Conservation (phyloP, 2,329 filamentous ascomycete genomes). For the Aspergillus alliaceus region DNA sequence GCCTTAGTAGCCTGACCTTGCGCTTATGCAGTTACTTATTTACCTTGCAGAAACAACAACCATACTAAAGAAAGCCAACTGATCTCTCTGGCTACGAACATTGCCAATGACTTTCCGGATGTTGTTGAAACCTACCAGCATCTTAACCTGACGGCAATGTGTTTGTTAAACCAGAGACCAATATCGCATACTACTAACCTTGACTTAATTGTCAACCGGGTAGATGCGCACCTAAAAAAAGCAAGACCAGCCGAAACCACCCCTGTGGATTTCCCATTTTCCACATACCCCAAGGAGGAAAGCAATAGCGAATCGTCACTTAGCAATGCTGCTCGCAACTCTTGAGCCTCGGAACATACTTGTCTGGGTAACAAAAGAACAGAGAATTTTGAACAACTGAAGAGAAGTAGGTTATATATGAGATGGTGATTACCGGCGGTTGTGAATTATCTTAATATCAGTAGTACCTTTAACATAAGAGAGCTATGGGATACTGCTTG, state of each 20-base stretch:
- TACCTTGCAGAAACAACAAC: neutral
- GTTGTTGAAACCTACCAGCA: neutral
- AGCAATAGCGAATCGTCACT: neutral
- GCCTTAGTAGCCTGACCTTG: neutral
- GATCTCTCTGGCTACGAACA: neutral
- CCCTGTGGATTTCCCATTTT: neutral
- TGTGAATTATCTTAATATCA: neutral
- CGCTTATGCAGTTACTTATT: neutral
- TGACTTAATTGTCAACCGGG: neutral
- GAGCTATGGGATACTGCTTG: neutral
- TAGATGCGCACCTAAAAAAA: neutral
- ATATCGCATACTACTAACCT: neutral
- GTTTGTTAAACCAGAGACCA: neutral
- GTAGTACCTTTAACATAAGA: neutral
- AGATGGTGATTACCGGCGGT: neutral
- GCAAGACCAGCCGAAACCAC: neutral
- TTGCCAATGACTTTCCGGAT: conserved; percentile 1
- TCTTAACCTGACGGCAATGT: neutral
- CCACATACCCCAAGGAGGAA: neutral
- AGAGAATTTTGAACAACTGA: neutral
- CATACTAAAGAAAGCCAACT: neutral
- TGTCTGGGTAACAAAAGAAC: neutral
- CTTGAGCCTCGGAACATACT: neutral
- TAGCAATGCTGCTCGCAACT: neutral
- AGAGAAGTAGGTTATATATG: neutral